A percentile compares a stretch with the other conserved stretches of the same genome.
Evolutionary conservation across 208 protist genomes (phyloP).

Genomic region (Leishmania mexicana): DNA sequence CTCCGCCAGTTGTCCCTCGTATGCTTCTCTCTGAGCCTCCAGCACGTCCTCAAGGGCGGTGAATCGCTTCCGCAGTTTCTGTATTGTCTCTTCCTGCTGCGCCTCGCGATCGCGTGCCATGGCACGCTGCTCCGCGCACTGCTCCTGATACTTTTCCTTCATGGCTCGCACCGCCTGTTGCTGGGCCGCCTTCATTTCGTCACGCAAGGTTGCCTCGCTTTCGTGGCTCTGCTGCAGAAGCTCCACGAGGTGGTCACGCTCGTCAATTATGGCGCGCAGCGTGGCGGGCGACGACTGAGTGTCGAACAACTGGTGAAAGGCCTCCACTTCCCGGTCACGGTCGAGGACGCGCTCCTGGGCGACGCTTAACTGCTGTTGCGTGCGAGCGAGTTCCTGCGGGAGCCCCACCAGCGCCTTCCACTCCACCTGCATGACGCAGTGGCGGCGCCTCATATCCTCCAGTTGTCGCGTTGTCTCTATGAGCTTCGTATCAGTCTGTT

Average conservation of each 20-base stretch:
- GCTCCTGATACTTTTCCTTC: constrained; percentile 18
- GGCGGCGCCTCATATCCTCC: constrained; percentile 34
- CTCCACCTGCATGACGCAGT: constrained; percentile 39
- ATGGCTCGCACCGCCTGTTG: constrained; percentile 17
- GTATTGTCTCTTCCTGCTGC: constrained; percentile 20
- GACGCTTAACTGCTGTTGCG: constrained; percentile 43
- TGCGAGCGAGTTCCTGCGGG: constrained; percentile 48
- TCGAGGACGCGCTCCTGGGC: constrained; percentile 35
- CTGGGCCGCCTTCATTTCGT: constrained; percentile 36
- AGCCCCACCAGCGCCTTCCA: constrained; percentile 37
- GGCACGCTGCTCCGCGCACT: constrained; percentile 19
- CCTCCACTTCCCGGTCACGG: constrained; percentile 31
- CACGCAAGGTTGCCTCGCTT: constrained; percentile 34
- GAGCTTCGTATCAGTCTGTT: constrained; percentile 27
- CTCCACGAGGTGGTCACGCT: constrained; percentile 57
- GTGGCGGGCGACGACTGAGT: constrained; percentile 36
- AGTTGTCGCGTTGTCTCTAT: constrained; percentile 22
- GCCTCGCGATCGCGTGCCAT: constrained; percentile 42
- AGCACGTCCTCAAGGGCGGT: constrained; percentile 14
- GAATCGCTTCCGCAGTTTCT: constrained; percentile 11
- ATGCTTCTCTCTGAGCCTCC: constrained; percentile 26
- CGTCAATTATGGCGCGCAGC: constrained; percentile 36
- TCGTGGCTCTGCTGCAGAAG: constrained; percentile 54
- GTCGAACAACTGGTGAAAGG: constrained; percentile 37
- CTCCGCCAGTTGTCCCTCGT: constrained; percentile 30